These are phyloP conservation scores for Zychaea mexicana DNA, from an alignment of 371 early-diverging fungal genomes.

Conservation along the genomic window DNA sequence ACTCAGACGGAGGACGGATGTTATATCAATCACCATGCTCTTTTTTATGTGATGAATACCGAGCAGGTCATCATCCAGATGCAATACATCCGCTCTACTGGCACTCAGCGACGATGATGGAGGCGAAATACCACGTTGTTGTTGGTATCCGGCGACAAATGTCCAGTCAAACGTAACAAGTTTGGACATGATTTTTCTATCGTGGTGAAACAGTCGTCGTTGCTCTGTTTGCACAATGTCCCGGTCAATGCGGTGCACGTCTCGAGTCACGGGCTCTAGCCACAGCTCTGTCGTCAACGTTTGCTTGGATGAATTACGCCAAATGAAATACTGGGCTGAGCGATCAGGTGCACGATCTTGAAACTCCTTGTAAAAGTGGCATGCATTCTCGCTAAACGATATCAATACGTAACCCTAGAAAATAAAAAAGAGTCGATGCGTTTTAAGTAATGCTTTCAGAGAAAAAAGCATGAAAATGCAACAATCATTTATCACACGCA, in stretches of 20 bases:
- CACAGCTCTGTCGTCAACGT: slow-evolving; percentile 72
- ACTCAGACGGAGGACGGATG: slow-evolving; percentile 41
- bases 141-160: slow-evolving; percentile 50
- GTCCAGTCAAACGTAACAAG: slow-evolving; percentile 75
- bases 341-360: slow-evolving; percentile 20
- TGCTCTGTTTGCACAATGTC: slow-evolving; percentile 6
- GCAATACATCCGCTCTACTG: slow-evolving; percentile 1
- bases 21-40: slow-evolving; percentile 36
- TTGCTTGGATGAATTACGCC: slow-evolving; percentile 52
- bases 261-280: slow-evolving; percentile 63
- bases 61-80: slow-evolving; percentile 17
- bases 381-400: slow-evolving; percentile 42
- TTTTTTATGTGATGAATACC: slow-evolving; percentile 22
- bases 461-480: too few relatives aligned
- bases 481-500: not conserved
- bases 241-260: not conserved
- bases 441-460: not conserved
- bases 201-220: slow-evolving; percentile 17
- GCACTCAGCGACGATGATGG: not conserved
- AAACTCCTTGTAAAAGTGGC: slow-evolving; percentile 71
- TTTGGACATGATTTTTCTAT: slow-evolving; percentile 58
- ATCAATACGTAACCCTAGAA: slow-evolving; percentile 53
- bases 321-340: slow-evolving; percentile 66
- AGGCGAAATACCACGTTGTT: not conserved
- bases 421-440: not conserved